Evolutionary conservation across 2,329 filamentous ascomycete species (phyloP).

Genomic region (Coleophoma eucalyptorum): DNA sequence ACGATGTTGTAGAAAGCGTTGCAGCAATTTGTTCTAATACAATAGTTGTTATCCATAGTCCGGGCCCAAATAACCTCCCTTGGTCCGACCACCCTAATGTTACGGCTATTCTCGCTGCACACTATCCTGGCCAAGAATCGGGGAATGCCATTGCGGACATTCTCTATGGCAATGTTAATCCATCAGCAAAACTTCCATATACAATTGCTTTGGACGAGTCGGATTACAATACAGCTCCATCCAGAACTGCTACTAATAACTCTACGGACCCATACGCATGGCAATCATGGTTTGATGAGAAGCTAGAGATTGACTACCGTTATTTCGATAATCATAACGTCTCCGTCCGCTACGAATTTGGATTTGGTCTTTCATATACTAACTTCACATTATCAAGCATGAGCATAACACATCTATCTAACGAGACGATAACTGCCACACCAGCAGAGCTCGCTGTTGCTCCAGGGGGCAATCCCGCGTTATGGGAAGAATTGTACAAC

Average conservation of each 20-base stretch:
- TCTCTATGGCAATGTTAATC: conserved; percentile 57
- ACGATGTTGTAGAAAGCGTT: conserved; percentile 33
- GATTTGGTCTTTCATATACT: conserved; percentile 74
- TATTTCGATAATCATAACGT: conserved; percentile 58
- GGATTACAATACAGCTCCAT: conserved; percentile 51
- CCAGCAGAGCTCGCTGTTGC: conserved; percentile 31
- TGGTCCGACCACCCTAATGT: conserved; percentile 56
- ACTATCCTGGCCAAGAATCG: conserved; percentile 55
- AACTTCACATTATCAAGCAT: conserved; percentile 46
- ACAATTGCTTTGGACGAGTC: conserved; percentile 53
- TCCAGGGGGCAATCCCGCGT: conserved; percentile 49
- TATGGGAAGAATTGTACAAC: conserved; percentile 48
- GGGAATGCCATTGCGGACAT: conserved; percentile 59
- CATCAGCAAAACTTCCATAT: conserved; percentile 40
- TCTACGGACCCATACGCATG: conserved; percentile 11
- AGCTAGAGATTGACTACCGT: conserved; percentile 75
- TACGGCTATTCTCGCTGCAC: conserved; percentile 55
- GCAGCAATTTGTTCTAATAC: conserved; percentile 50
- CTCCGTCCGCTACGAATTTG: conserved; percentile 73
- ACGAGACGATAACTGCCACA: conserved; percentile 23
- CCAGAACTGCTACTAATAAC: conserved; percentile 40
- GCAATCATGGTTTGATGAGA: conserved; percentile 68
- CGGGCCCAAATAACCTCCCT: conserved; percentile 59
- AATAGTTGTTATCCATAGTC: conserved; percentile 62
- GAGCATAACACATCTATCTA: conserved; percentile 29